Evolutionary conservation across 805 yeast species (phyloP).

Genomic region (Zygosaccharomyces bailii): DNA sequence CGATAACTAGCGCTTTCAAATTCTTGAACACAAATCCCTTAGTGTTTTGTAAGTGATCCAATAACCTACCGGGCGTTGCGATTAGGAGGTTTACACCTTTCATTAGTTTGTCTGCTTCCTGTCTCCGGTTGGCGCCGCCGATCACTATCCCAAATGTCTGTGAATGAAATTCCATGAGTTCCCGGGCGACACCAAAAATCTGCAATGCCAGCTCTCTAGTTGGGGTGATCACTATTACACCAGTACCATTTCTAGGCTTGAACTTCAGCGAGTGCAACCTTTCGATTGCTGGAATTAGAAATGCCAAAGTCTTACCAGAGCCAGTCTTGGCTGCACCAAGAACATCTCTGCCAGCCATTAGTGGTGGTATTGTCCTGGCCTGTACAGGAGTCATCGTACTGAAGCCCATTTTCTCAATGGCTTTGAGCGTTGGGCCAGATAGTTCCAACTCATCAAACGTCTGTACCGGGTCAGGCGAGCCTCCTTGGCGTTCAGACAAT

Average conservation of each 20-base stretch:
- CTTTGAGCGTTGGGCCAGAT: conserved; percentile 77
- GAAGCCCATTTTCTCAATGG: conserved; percentile 87
- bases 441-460: conserved; percentile 53
- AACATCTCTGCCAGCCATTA: conserved; percentile 94
- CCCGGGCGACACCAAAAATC: conserved; percentile 96
- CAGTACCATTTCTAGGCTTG: conserved; percentile 98
- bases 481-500: conserved; percentile 11
- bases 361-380: conserved; percentile 92
- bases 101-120: conserved; percentile 89
- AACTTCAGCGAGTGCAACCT: conserved; percentile 83
- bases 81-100: conserved; percentile 92
- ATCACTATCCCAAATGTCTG: conserved; percentile 96
- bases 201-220: conserved; percentile 97
- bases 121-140: conserved; percentile 97
- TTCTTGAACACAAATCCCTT: conserved; percentile 91
- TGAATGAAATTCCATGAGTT: conserved; percentile 81
- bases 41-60: conserved; percentile 96
- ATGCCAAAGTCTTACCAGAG: conserved; percentile 96
- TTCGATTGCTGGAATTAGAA: conserved; percentile 93
- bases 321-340: conserved; percentile 99
- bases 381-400: conserved; percentile 90
- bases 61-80: conserved; percentile 96
- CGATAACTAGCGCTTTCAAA: conserved; percentile 88
- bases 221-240: conserved; percentile 93
- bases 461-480: conserved; percentile 24